These are phyloP conservation scores for Arctium lappa DNA, from an alignment of 129 eudicot species.

Conservation along the genomic window DNA sequence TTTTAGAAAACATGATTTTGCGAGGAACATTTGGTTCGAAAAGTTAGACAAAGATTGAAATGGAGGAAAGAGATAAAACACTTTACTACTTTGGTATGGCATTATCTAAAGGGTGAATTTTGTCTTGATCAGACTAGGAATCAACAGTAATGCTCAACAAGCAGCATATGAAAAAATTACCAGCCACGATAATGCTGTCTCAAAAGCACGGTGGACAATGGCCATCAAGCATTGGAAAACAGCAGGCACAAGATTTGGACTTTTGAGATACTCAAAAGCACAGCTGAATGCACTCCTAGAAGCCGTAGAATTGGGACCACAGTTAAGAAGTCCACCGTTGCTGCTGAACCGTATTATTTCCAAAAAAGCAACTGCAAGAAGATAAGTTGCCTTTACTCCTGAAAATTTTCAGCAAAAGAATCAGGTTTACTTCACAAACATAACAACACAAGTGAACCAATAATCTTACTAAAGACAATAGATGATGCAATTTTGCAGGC, in stretches of 20 bases:
- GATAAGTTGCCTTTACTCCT: slow-evolving; percentile 99
- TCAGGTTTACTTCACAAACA: slow-evolving; percentile 3
- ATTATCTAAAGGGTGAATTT: not conserved
- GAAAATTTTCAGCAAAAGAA: slow-evolving; percentile 18
- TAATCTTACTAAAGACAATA: not conserved
- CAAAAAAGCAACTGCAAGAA: slow-evolving; percentile 90
- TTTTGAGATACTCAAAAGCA: slow-evolving; percentile 91
- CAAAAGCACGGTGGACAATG: slow-evolving; percentile 82
- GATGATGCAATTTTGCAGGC: not conserved
- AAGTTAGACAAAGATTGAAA: not conserved
- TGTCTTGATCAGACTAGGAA: not conserved
- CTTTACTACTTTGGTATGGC: not conserved
- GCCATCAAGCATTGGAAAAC: slow-evolving; percentile 97
- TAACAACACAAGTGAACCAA: not conserved
- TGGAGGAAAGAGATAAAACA: not conserved
- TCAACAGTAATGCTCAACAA: not conserved
- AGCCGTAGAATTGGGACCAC: slow-evolving; percentile 58
- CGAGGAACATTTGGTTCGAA: no score
- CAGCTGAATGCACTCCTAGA: slow-evolving; percentile 98
- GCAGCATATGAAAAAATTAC: slow-evolving; percentile 30
- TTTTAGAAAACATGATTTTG: no score
- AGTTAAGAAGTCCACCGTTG: slow-evolving; percentile 95
- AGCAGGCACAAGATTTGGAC: slow-evolving; percentile 89
- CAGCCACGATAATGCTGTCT: slow-evolving; percentile 85
- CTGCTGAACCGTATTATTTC: slow-evolving; percentile 98